Evolutionary conservation across 164 flowering plant genomes (phyloP), one percentile per base, ranked within the genome.

Genomic region (Dillenia suffruticosa): DNA sequence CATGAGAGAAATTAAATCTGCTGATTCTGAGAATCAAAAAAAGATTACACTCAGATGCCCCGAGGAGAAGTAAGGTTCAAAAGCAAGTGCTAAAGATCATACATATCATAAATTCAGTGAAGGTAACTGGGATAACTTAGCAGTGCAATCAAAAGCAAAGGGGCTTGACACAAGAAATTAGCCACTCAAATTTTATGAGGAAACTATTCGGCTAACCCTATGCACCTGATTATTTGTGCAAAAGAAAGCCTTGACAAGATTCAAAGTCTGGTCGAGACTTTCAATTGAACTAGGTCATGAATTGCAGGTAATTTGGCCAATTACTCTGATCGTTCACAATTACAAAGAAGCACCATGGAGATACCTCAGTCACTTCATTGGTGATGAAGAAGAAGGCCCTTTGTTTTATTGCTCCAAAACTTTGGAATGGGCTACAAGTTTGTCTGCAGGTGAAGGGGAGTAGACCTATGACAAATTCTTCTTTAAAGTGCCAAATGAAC

Each of bases 321-420:
- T 84, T 45, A 84, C 95, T 51, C 98, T 97, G 13, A 72, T 71
- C 59, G 85, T 90, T 71, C 84, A 46, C 32, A 72, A 86, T 63
- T 89, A 90, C 79, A 83, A 83, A 75, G 93, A 94, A 82, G 95
- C 89, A 48, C 89, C 97, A 19, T 71, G 85, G 84, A 80, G 85
- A 73, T 94, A 94, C 75, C 84, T 91, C 69, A 79, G 92, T 54
- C 97, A 94, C 74, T 89, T 91, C 66, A 91, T 94, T 74, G 99
- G 97, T 58, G 97, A 94, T 86, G 99, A 94, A 89, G 97, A 89
- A 75, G 96, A 91, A 70, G 97, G 97, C 54, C 89, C 97, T 67
- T 71, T 94, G 61, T 94, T 86, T 76, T 82, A 71, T 63, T 50
- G 83, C 78, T 80, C 91, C 83, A 91, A 91, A 80, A 78, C 67